Evolutionary conservation across 2,329 filamentous ascomycete genomes (phyloP), one percentile per base, ranked within the genome.

Genomic region (Neonectria ditissima): DNA sequence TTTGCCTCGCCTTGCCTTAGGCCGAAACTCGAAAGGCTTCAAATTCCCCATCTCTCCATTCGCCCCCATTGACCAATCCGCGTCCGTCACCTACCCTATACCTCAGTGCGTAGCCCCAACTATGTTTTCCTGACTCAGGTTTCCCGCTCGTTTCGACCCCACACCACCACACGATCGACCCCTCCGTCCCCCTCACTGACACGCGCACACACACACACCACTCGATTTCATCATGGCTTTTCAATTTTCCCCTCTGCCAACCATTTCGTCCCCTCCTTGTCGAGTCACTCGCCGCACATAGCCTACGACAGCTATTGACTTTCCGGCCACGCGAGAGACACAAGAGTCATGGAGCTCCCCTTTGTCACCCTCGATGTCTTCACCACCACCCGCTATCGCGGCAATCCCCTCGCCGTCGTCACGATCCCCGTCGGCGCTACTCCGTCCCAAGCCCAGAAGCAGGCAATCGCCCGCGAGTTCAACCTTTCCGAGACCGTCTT

Each of bases 401-500:
- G 89, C 68, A 90, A 90, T 73, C 87, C 87, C 2, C 82, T 91
- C 39, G 87, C 87, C 34, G 80, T 91, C 24, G 83, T 90, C 64
- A 79, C 82, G 51, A 79, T 90, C 64, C 86, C 85, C 2, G 65
- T 78, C 13, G 61, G 73, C 18, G 66, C 71, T 24, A 76, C 76
- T 9, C 69, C 76, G 14, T 80, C 81, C 2, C 83, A 86, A 69
- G 74, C 78, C 2, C 81, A 84, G 71, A 90, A 90, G 72, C 86
- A 88, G 72, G 73, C 77, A 65, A 84, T 90, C 64, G 87, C 88
- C 45, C 79, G 81, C 59, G 88, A 91, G 76, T 90, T 90, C 79
- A 88, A 88, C 76, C 84, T 88, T 70, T 88, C 86, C 54, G 87
- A 89, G 75, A 90, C 87, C 0, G 85, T 89, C 50, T 90, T 90